These are phyloP conservation scores for Phytophthora cactorum DNA, from an alignment of 352 stramenopile genomes.

Conservation along the genomic window DNA sequence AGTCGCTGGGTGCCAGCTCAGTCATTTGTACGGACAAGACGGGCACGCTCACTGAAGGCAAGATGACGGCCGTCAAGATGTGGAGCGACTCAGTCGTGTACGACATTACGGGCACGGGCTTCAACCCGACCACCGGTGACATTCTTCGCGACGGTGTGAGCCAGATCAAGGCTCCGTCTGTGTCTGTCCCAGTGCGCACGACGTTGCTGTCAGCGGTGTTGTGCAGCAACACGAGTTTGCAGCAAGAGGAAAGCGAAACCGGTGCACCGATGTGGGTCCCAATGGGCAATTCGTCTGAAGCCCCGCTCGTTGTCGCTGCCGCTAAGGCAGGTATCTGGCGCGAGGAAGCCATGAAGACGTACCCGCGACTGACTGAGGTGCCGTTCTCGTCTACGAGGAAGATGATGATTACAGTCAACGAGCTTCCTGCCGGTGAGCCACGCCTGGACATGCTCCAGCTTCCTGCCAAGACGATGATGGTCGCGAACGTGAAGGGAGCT, in stretches of 20 bases:
- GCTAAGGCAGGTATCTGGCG: slow-evolving; percentile 68
- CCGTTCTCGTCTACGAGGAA: slow-evolving; percentile 95
- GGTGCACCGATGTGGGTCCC: slow-evolving; percentile 49
- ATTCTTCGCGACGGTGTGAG: slow-evolving; percentile 54
- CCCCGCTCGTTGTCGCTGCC: slow-evolving; percentile 65
- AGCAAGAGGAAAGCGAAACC: slow-evolving; percentile 54
- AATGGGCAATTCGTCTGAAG: slow-evolving; percentile 79
- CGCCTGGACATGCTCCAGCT: slow-evolving; percentile 53
- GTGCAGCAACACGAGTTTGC: slow-evolving; percentile 76
- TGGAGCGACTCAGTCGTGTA: slow-evolving; percentile 66
- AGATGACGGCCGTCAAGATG: slow-evolving; percentile 84
- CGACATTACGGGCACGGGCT: slow-evolving; percentile 57
- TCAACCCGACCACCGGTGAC: slow-evolving; percentile 54
- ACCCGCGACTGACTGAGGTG: slow-evolving; percentile 85
- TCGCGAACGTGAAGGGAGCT: slow-evolving; percentile 73
- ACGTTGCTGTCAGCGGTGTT: slow-evolving; percentile 63
- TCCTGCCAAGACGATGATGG: slow-evolving; percentile 42
- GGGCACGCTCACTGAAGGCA: slow-evolving; percentile 90
- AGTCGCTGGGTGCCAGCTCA: slow-evolving; percentile 89
- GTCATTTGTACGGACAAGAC: slow-evolving; percentile 96
- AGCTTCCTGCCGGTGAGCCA: slow-evolving; percentile 36
- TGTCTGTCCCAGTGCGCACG: slow-evolving; percentile 46
- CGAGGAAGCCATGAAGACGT: slow-evolving; percentile 49
- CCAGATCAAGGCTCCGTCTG: slow-evolving; percentile 46
- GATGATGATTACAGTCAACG: slow-evolving; percentile 90